Conservation (phyloP, 352 stramenopile genomes). For the Globisporangium cystogenes region DNA sequence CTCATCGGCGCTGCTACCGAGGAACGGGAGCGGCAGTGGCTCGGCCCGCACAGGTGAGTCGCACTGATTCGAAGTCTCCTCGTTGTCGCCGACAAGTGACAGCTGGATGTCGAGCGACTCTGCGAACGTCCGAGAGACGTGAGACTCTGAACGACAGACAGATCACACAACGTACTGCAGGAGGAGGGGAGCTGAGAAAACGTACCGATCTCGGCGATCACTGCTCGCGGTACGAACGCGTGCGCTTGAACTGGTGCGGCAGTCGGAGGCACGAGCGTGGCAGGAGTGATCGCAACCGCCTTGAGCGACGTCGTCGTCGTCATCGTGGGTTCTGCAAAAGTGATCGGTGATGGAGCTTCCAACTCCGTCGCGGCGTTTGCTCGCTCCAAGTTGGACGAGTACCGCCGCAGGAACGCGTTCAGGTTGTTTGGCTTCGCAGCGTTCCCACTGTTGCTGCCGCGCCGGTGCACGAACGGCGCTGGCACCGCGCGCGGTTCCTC, state of each 20-base stretch:
- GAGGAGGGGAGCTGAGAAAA: background rate
- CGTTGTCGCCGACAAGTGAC: conserved; percentile 6
- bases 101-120: conserved; percentile 21
- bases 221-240: background rate
- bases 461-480: conserved; percentile 3
- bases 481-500: conserved; percentile 1
- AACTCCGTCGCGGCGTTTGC: conserved; percentile 7
- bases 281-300: background rate
- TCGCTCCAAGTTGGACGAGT: conserved; percentile 57
- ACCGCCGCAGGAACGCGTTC: conserved; percentile 60
- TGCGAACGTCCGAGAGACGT: background rate
- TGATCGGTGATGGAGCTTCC: background rate
- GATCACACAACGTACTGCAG: no score
- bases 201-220: conserved; percentile 6
- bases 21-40: background rate
- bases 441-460: conserved; percentile 11
- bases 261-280: background rate
- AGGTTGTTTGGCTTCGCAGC: conserved; percentile 46
- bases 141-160: no score
- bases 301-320: background rate
- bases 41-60: conserved; percentile 21
- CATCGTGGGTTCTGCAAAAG: background rate
- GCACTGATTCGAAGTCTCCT: conserved; percentile 42
- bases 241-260: background rate
- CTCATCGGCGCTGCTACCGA: background rate